These are phyloP conservation scores for Syncephalis fuscata DNA, from an alignment of 371 early-diverging fungal species.

Conservation along the genomic window DNA sequence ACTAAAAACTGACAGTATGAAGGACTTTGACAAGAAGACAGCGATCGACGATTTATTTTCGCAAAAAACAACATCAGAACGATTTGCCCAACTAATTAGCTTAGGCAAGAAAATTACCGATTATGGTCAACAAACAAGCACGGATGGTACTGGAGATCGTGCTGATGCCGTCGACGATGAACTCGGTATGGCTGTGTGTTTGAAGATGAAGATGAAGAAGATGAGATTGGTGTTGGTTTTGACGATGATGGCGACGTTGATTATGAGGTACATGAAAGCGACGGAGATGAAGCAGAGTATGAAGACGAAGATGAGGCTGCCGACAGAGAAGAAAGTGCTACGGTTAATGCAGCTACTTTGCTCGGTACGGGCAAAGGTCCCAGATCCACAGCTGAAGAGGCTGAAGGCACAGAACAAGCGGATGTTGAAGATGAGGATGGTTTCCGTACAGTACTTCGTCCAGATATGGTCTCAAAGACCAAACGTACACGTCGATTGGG, in stretches of 20 bases:
- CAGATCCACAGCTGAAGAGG: constrained; percentile 11
- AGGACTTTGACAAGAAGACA: constrained; percentile 80
- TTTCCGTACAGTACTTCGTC: constrained; percentile 26
- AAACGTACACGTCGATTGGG: no score
- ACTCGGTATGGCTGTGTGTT: constrained; percentile 61
- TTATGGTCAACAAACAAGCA: constrained; percentile 23
- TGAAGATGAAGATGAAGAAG: constrained; percentile 51
- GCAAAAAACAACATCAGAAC: constrained; percentile 42
- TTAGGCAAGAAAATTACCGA: constrained; percentile 90
- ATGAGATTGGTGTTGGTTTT: constrained; percentile 30
- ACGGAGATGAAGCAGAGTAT: constrained; percentile 26
- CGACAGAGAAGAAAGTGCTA: constrained; percentile 15
- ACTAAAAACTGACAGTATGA: constrained; percentile 66
- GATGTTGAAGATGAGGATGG: constrained; percentile 21
- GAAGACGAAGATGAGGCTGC: constrained; percentile 19
- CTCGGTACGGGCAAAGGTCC: no score
- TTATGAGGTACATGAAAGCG: constrained; percentile 19
- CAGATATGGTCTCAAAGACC: constrained; percentile 10
- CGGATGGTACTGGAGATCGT: constrained; percentile 18
- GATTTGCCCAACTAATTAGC: constrained; percentile 75
- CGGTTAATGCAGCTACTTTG: constrained; percentile 2
- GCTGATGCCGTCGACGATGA: constrained; percentile 45
- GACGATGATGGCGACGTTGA: constrained; percentile 19
- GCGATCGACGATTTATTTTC: constrained; percentile 59
- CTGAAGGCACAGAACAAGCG: constrained; percentile 9